phyloP scores from a whole-genome alignment of 2,329 filamentous ascomycete genomes.

The Aspergillus transmontanensis region DNA sequence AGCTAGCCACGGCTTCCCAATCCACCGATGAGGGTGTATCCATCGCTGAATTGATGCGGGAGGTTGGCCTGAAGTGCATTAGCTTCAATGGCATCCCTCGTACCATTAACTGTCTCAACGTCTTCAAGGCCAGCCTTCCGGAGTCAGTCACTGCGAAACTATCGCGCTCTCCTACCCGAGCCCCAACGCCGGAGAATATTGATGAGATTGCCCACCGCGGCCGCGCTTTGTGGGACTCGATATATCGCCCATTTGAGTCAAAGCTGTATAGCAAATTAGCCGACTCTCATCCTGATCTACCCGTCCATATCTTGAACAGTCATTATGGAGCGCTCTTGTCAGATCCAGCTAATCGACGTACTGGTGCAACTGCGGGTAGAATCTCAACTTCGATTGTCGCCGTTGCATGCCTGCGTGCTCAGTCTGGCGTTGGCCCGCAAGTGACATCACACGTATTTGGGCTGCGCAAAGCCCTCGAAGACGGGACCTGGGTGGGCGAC shows the following conservation, averaged over 20 bases:
- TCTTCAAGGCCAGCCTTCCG: conserved; percentile 68
- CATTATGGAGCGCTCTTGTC: conserved; percentile 76
- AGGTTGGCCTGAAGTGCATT: conserved; percentile 51
- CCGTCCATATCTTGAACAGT: conserved; percentile 73
- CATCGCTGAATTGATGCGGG: conserved; percentile 45
- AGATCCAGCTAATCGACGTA: conserved; percentile 59
- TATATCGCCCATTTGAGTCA: conserved; percentile 73
- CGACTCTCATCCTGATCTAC: conserved; percentile 77
- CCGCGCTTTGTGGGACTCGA: conserved; percentile 69
- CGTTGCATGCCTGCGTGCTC: conserved; percentile 72
- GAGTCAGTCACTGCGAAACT: conserved; percentile 56
- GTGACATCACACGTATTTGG: conserved; percentile 82
- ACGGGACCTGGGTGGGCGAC: conserved; percentile 60
- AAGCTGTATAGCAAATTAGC: conserved; percentile 73
- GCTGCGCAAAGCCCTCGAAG: conserved; percentile 72
- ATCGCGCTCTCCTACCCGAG: conserved; percentile 59
- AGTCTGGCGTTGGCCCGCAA: conserved; percentile 81
- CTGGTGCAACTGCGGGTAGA: conserved; percentile 62
- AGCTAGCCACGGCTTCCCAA: conserved; percentile 40
- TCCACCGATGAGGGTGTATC: conserved; percentile 29
- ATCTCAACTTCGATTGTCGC: conserved; percentile 74
- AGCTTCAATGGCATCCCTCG: conserved; percentile 67
- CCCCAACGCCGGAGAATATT: conserved; percentile 57
- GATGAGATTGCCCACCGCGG: conserved; percentile 60
- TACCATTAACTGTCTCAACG: conserved; percentile 78